These are phyloP conservation scores for Tephrocybe sp. DNA, from an alignment of 768 basidiomycete genomes.

Conservation along the genomic window DNA sequence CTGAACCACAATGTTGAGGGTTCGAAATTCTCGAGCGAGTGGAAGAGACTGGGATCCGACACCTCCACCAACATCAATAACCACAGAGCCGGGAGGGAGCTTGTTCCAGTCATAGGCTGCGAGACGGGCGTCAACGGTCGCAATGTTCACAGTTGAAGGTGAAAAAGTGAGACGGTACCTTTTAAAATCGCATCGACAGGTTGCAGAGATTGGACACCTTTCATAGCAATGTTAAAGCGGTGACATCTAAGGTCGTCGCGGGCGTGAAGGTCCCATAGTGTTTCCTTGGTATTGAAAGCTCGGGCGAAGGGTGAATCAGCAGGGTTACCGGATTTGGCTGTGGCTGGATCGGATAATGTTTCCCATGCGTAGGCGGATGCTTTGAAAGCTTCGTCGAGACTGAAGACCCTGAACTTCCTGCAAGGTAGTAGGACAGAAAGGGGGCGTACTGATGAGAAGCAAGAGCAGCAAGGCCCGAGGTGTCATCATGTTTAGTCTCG, in stretches of 20 bases:
- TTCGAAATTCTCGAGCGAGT: conserved; percentile 24
- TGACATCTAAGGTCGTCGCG: conserved; percentile 12
- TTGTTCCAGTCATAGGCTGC: conserved; percentile 20
- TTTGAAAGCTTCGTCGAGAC: conserved; percentile 30
- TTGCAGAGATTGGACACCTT: conserved; percentile 17
- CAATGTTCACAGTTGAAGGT: too few relatives aligned
- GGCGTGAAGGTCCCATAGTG: conserved; percentile 26
- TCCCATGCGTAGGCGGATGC: conserved; percentile 29
- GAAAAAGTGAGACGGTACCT: too few relatives aligned
- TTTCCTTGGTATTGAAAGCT: conserved; percentile 18
- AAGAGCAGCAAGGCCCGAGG: conserved; percentile 22
- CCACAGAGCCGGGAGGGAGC: conserved; percentile 10
- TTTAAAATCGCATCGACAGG: background rate
- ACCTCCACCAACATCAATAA: conserved; percentile 35
- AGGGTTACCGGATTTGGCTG: conserved; percentile 21
- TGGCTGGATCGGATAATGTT: conserved; percentile 23
- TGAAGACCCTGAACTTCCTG: conserved; percentile 1
- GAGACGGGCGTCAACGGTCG: too few relatives aligned
- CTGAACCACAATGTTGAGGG: conserved; percentile 31
- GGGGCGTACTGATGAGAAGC: conserved; percentile 20
- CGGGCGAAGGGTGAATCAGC: conserved; percentile 19
- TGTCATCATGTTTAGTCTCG: conserved; percentile 9
- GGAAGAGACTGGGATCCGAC: conserved; percentile 26
- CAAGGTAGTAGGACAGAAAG: background rate
- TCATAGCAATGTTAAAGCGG: conserved; percentile 31